Evolutionary conservation across 163 green algal species (phyloP).

Genomic region (Scenedesmus sp.): DNA sequence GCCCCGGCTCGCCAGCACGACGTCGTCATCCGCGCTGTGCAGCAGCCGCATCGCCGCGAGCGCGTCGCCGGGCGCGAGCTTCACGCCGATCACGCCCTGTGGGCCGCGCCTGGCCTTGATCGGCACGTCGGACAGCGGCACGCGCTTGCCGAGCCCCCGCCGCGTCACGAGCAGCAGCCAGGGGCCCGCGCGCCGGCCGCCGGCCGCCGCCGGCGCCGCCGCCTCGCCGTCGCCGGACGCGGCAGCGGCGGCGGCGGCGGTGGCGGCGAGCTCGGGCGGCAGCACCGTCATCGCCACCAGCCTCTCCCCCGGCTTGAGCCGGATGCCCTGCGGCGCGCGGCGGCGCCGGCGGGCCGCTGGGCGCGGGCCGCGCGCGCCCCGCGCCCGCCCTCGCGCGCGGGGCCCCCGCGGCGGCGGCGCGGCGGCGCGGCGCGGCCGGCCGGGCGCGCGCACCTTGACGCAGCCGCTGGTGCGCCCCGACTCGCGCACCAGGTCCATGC

Average conservation of each 20-base stretch:
- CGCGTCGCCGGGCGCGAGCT: conserved; percentile 57
- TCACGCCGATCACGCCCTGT: conserved; percentile 54
- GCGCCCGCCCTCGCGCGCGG: too few species aligned
- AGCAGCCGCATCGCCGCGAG: conserved; percentile 63
- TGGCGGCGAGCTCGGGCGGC: too few species aligned
- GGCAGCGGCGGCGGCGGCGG: too few species aligned
- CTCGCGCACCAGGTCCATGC: conserved; percentile 47
- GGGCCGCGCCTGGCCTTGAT: conserved; percentile 39
- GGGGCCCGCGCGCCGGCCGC: not conserved
- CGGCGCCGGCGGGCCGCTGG: too few species aligned
- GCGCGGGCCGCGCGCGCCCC: too few species aligned
- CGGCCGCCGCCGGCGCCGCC: conserved; percentile 1
- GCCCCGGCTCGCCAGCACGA: conserved; percentile 60
- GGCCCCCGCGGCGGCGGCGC: too few species aligned
- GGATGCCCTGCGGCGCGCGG: conserved; percentile 59
- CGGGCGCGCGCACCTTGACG: conserved; percentile 57
- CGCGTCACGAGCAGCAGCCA: conserved; percentile 46
- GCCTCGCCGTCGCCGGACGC: not conserved
- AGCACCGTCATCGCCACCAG: conserved; percentile 73
- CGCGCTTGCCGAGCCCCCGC: conserved; percentile 55
- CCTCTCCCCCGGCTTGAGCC: conserved; percentile 47
- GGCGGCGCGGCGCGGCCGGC: too few species aligned
- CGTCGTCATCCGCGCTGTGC: conserved; percentile 37
- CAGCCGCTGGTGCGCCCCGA: conserved; percentile 43
- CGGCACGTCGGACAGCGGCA: conserved; percentile 50